Conservation (phyloP, 2,329 filamentous ascomycete genomes). For the Golovinomyces cichoracearum region DNA sequence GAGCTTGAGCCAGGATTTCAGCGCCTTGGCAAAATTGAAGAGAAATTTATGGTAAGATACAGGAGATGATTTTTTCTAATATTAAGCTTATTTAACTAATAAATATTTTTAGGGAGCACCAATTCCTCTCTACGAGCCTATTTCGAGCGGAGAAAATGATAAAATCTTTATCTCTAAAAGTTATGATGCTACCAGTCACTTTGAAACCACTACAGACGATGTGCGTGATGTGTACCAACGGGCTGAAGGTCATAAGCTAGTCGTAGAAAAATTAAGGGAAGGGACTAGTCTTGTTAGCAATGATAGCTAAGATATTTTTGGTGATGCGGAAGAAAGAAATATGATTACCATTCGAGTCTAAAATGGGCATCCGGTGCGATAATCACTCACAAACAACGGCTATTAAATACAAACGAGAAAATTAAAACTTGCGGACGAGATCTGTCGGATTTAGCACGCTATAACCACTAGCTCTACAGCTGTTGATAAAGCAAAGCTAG, state of each 20-base stretch:
- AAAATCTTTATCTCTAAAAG: slow-evolving; percentile 96
- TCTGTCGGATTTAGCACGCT: too few relatives aligned
- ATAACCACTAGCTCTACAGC: too few relatives aligned
- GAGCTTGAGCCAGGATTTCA: slow-evolving; percentile 84
- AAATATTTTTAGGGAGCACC: slow-evolving; percentile 33
- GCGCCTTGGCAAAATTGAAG: slow-evolving; percentile 75
- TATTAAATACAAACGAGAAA: too few relatives aligned
- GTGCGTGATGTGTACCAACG: slow-evolving; percentile 81
- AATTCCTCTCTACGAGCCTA: slow-evolving; percentile 79
- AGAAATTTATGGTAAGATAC: slow-evolving; percentile 67
- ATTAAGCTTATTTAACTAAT: slow-evolving; percentile 3
- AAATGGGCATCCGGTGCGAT: not conserved
- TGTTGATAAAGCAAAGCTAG: too few relatives aligned
- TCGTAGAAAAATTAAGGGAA: slow-evolving; percentile 38
- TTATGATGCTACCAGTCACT: slow-evolving; percentile 94
- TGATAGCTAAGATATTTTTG: slow-evolving; percentile 17
- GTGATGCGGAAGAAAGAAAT: not conserved
- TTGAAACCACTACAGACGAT: slow-evolving; percentile 76
- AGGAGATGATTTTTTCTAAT: not conserved
- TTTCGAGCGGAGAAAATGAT: slow-evolving; percentile 58
- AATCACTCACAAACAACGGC: too few relatives aligned
- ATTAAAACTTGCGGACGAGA: too few relatives aligned
- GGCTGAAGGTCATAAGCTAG: slow-evolving; percentile 43
- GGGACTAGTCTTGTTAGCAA: slow-evolving; percentile 41
- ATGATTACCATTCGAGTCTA: not conserved